phyloP scores from a whole-genome alignment of 2,329 filamentous ascomycete species.

The Eutypa lata region DNA sequence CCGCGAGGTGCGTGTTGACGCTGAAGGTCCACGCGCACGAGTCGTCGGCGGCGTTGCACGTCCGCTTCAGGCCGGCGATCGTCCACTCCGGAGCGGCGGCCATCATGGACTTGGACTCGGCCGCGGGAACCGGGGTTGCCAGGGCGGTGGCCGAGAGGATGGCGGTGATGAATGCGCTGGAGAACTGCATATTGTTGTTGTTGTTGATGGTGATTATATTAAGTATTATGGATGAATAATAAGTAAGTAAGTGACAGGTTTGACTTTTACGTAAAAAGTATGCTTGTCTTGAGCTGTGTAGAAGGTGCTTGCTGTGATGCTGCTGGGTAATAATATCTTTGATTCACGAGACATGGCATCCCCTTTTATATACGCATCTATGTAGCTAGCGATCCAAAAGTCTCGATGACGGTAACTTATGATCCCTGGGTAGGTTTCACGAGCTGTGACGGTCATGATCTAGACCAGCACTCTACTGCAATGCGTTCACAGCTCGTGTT shows the following conservation, averaged over 20 bases:
- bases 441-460: not conserved
- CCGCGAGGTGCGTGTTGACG: conserved; percentile 32
- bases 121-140: conserved; percentile 20
- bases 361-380: too few relatives aligned
- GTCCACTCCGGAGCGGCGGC: conserved; percentile 35
- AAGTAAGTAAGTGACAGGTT: too few relatives aligned
- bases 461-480: not conserved
- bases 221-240: conserved; percentile 3
- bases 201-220: conserved; percentile 2
- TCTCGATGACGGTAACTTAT: too few relatives aligned
- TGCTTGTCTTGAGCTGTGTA: too few relatives aligned
- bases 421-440: too few relatives aligned
- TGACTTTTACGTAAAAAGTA: too few relatives aligned
- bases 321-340: not conserved
- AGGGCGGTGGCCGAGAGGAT: conserved; percentile 23
- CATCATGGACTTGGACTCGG: conserved; percentile 21
- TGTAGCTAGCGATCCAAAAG: too few relatives aligned
- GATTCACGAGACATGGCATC: too few relatives aligned
- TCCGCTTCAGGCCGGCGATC: conserved; percentile 34
- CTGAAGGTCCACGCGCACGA: conserved; percentile 39
- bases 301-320: not conserved
- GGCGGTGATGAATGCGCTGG: conserved; percentile 21
- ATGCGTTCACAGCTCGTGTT: not conserved
- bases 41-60: conserved; percentile 36
- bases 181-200: conserved; percentile 34